Base-by-base conservation (phyloP, 73 alveolate species). In the Paraurostyla sp. region DNA sequence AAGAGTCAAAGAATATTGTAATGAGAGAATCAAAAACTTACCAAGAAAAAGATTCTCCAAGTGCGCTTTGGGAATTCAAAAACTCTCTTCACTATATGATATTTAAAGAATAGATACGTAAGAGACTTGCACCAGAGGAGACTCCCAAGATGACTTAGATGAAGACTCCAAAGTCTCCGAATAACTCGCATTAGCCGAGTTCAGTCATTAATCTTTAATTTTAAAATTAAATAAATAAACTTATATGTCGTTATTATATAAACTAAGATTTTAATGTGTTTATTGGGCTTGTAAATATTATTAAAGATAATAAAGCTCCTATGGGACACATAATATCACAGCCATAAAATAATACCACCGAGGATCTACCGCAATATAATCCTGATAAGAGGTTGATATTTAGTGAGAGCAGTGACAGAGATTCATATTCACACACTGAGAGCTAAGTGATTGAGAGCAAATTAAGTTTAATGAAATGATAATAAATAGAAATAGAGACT, bases 31-130 rank as follows among this genome's bases (percentile, higher is more conserved):
- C 6, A 20, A 54, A 29, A 23, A 38, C 22, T 83, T 83, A 83
- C 95, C 27, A 89, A 41, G 80, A 50, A 40, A 84, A 87, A 91
- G 46, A 87, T 73, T 18, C 52, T 57, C 92, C 96, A 91, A 1
- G 94, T 54, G 2, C 96, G 80, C 42, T 63, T 75, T 16, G 93
- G 93, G 56, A 57, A 25, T 57, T 91, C 96, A 56, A 59, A 58
- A 56, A 65, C 32, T 43, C 94, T 56, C 58, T 91, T 91, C 4
- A 91, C 88, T 83, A 57, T 49, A 32, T 13, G 33, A 13, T 18
- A 41, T 25, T 54, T 25, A 43, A 2, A 15, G 29, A 0, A 11
- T 27, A 9, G n/a, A 23, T 87, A 87, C 94, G 46, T 42, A 91
- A 38, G 42, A 88, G 88, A 13, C 91, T 85, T 6, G 40, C 40